These are phyloP conservation scores for Chlorociboria aeruginascens DNA, from an alignment of 495 filamentous ascomycete genomes.

Conservation along the genomic window DNA sequence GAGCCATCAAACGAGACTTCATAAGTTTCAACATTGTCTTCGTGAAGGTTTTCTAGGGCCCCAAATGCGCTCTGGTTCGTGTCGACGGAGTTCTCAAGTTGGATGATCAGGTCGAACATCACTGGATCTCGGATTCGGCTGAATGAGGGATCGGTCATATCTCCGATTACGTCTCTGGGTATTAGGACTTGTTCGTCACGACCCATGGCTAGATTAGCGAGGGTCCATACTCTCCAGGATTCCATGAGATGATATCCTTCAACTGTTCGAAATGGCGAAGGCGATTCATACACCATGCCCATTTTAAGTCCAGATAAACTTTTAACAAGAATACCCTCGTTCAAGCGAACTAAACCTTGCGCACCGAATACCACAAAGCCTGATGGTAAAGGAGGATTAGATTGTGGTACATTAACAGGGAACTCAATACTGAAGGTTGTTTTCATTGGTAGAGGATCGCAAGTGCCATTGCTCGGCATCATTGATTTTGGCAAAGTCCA, in stretches of 20 bases:
- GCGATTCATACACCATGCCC: slow-evolving; percentile 58
- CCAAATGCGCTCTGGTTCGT: slow-evolving; percentile 11
- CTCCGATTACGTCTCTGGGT: slow-evolving; percentile 59
- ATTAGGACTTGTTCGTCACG: slow-evolving; percentile 85
- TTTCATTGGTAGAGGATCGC: slow-evolving; percentile 42
- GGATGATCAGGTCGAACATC: slow-evolving; percentile 59
- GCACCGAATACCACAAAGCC: slow-evolving; percentile 45
- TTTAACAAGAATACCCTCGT: slow-evolving; percentile 67
- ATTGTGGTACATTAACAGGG: slow-evolving; percentile 7
- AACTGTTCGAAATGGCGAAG: slow-evolving; percentile 11
- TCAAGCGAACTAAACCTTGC: slow-evolving; percentile 34
- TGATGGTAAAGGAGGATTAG: neutral
- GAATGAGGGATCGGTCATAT: slow-evolving; percentile 73
- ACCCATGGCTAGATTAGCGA: slow-evolving; percentile 72
- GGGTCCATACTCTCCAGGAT: slow-evolving; percentile 59
- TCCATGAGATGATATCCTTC: slow-evolving; percentile 18
- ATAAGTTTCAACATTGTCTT: neutral
- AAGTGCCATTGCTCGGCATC: slow-evolving; percentile 62
- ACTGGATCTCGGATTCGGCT: slow-evolving; percentile 60
- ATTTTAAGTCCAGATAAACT: slow-evolving; percentile 68
- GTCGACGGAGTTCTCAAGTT: slow-evolving; percentile 27
- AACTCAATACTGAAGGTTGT: slow-evolving; percentile 20
- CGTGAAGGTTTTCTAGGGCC: slow-evolving; percentile 10
- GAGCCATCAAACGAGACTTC: slow-evolving; percentile 2
- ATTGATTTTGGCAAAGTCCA: slow-evolving; percentile 76